Conservation (phyloP, 768 basidiomycete species). For the Lyophyllum shimeji region DNA sequence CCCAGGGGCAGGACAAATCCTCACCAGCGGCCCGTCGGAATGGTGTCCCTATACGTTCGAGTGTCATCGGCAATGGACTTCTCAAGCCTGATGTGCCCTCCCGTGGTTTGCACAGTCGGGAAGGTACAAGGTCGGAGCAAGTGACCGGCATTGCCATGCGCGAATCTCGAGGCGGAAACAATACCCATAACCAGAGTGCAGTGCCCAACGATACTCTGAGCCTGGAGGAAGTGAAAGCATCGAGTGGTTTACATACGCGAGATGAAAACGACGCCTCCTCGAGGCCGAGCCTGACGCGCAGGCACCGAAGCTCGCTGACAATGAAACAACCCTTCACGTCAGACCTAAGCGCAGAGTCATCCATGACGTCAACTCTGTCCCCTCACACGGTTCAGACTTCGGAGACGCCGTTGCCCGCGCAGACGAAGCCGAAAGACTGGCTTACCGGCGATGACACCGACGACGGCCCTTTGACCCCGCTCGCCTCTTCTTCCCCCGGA, state of each 20-base stretch:
- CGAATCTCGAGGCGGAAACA: conserved; percentile 24
- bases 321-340: conserved; percentile 35
- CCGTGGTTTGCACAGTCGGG: conserved; percentile 23
- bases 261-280: conserved; percentile 9
- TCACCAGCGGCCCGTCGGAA: conserved; percentile 10
- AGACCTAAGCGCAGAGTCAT: not conserved
- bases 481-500: conserved; percentile 17
- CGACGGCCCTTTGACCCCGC: conserved; percentile 12
- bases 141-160: conserved; percentile 55
- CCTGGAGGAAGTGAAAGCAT: conserved; percentile 1
- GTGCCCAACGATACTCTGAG: not conserved
- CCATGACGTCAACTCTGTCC: not conserved
- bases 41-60: not conserved
- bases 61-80: conserved; percentile 8
- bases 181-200: not conserved
- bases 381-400: not conserved
- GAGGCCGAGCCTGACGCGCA: conserved; percentile 48
- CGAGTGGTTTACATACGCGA: not conserved
- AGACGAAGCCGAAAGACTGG: conserved; percentile 52
- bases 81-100: conserved; percentile 22
- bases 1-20: conserved; percentile 13
- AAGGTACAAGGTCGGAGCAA: conserved; percentile 55
- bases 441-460: conserved; percentile 63
- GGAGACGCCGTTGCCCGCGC: not conserved
- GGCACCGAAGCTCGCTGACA: conserved; percentile 46